Conservation (phyloP, 2,329 filamentous ascomycete species). For the Aspergillus felis region DNA sequence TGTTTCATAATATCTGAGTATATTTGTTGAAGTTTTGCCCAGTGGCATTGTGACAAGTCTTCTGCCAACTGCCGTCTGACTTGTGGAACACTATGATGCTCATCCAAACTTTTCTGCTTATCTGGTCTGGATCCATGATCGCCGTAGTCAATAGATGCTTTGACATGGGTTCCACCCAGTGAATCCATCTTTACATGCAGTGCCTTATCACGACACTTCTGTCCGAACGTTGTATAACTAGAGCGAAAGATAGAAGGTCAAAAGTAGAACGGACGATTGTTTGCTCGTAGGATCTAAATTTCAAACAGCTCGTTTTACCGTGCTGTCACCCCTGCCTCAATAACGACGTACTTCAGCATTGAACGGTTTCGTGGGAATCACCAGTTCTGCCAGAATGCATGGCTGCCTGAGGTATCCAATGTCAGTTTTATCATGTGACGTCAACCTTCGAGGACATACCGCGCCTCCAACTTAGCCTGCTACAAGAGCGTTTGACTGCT, state of each 20-base stretch:
- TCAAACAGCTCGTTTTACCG: neutral
- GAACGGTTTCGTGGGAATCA: neutral
- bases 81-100: neutral
- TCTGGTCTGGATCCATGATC: neutral
- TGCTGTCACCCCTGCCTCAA: neutral
- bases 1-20: conserved; percentile 65
- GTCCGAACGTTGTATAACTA: neutral
- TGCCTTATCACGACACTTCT: neutral
- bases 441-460: neutral
- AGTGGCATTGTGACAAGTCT: conserved; percentile 62
- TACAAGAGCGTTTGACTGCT: neutral
- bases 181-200: neutral
- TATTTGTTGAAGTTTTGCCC: conserved; percentile 68
- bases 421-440: neutral
- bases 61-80: conserved; percentile 41
- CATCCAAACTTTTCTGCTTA: neutral
- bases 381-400: neutral
- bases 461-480: neutral
- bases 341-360: neutral
- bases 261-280: neutral
- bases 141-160: neutral
- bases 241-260: neutral
- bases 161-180: neutral
- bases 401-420: neutral
- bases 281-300: neutral